phyloP scores from a whole-genome alignment of 2,329 filamentous ascomycete genomes.

The Colletotrichum navitas region DNA sequence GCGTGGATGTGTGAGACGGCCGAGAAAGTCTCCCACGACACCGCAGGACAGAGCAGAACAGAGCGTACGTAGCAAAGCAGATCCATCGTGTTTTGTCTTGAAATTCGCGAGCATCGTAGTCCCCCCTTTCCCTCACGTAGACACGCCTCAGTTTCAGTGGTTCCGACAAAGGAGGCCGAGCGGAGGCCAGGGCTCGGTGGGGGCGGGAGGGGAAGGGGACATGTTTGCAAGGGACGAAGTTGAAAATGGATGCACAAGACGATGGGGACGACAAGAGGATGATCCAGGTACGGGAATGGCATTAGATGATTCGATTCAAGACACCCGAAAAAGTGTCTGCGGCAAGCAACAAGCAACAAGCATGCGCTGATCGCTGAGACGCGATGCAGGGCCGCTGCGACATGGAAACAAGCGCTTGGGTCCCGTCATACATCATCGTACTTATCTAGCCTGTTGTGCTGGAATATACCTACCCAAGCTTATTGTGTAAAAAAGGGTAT shows the following conservation, averaged over 20 bases:
- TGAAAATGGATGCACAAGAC: background rate
- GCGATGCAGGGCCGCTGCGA: conserved; percentile 33
- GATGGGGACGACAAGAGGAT: background rate
- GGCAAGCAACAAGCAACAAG: conserved; percentile 6
- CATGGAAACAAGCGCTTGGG: conserved; percentile 30
- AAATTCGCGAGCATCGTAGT: background rate
- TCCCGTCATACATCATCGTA: too few relatives aligned
- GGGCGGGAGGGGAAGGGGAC: conserved; percentile 20
- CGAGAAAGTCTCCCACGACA: background rate
- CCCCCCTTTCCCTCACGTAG: conserved; percentile 20
- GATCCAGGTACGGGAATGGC: background rate
- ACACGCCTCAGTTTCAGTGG: conserved; percentile 37
- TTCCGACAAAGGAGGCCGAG: conserved; percentile 8
- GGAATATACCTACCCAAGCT: background rate
- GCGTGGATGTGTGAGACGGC: background rate
- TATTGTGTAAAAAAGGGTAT: background rate
- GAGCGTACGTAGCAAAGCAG: background rate
- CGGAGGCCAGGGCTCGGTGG: conserved; percentile 22
- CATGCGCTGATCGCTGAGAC: conserved; percentile 21
- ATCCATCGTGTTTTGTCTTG: conserved; percentile 11
- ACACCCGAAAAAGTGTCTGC: conserved; percentile 29
- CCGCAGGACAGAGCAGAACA: background rate
- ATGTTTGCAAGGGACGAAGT: background rate
- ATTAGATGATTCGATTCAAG: conserved; percentile 12
- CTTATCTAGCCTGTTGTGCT: background rate